Conservation (phyloP, 768 basidiomycete species). For the Boletus fagicola region DNA sequence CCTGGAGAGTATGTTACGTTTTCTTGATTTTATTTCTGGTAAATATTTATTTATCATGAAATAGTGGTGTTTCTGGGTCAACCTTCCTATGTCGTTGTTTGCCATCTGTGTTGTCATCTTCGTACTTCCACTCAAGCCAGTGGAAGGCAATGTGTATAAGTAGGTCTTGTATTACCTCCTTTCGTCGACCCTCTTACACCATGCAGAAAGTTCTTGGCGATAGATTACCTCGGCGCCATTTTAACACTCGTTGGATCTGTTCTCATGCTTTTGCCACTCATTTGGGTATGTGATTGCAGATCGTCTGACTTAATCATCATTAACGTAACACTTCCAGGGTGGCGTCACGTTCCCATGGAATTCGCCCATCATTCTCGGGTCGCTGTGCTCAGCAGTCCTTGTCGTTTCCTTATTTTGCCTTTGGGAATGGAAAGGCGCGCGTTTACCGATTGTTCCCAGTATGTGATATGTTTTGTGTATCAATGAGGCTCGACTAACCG, state of each 20-base stretch:
- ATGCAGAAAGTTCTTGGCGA: slow-evolving; percentile 55
- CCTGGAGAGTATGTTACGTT: slow-evolving; percentile 58
- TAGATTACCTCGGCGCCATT: slow-evolving; percentile 62
- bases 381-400: slow-evolving; percentile 53
- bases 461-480: slow-evolving; percentile 18
- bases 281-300: slow-evolving; percentile 50
- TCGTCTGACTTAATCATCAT: neutral
- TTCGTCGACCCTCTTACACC: neutral
- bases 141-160: slow-evolving; percentile 58
- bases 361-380: slow-evolving; percentile 61
- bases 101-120: slow-evolving; percentile 58
- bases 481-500: neutral
- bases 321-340: slow-evolving; percentile 41
- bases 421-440: slow-evolving; percentile 72
- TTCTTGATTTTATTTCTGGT: neutral
- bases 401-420: slow-evolving; percentile 58
- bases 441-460: slow-evolving; percentile 73
- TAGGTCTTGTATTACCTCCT: slow-evolving; percentile 14
- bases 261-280: slow-evolving; percentile 65
- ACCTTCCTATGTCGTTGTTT: slow-evolving; percentile 54
- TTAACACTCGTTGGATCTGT: slow-evolving; percentile 61
- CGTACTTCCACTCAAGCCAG: slow-evolving; percentile 66
- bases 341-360: slow-evolving; percentile 72
- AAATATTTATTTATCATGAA: neutral
- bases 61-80: slow-evolving; percentile 78